phyloP scores from a whole-genome alignment of 805 yeast species.

The Candida sanyiensis region DNA sequence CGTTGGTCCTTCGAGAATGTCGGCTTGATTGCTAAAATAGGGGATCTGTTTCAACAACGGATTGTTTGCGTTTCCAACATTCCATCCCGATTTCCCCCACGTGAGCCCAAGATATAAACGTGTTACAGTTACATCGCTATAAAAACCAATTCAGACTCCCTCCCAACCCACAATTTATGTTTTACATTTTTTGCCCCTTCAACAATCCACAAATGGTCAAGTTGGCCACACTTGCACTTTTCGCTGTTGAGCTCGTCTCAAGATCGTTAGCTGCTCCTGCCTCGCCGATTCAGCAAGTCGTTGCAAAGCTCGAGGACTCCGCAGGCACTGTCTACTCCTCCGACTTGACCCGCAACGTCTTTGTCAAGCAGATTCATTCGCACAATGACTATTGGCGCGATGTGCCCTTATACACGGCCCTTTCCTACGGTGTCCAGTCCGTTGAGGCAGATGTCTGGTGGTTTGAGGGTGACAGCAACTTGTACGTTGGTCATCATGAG shows the following conservation, averaged over 20 bases:
- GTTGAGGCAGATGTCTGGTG: conserved; percentile 67
- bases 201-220: neutral
- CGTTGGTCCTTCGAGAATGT: too few species aligned
- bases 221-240: neutral
- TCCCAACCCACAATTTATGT: neutral
- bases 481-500: conserved; percentile 63
- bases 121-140: too few species aligned
- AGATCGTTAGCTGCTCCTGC: conserved; percentile 2
- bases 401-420: conserved; percentile 54
- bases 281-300: conserved; percentile 19
- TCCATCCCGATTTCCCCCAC: too few species aligned
- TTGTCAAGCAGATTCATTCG: conserved; percentile 46
- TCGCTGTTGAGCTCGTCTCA: conserved; percentile 5
- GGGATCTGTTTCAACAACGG: too few species aligned
- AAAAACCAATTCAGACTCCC: too few species aligned
- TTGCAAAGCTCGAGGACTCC: conserved; percentile 15
- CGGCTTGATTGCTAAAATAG: too few species aligned
- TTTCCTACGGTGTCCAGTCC: conserved; percentile 47
- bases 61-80: too few species aligned
- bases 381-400: conserved; percentile 72
- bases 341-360: conserved; percentile 22
- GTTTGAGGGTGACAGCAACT: conserved; percentile 27
- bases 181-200: too few species aligned
- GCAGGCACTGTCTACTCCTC: conserved; percentile 16
- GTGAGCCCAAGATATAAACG: too few species aligned